Base-by-base conservation (phyloP, 257 asterid genomes). In the Ehretia macrophylla region DNA sequence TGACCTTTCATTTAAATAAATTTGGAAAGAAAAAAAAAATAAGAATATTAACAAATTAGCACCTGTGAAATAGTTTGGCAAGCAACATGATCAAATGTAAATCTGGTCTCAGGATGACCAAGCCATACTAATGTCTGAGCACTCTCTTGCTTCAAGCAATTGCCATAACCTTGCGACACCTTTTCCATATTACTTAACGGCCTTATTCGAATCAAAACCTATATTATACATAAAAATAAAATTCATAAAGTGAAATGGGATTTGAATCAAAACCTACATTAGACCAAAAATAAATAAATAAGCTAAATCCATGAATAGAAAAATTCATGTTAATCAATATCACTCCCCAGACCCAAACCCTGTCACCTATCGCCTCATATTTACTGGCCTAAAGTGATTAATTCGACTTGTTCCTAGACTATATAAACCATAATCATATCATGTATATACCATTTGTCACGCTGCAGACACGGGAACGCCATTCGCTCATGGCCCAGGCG, bases 1-100 rank as follows among this genome's bases (percentile, higher is more conserved):
- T 11, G 16, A 10, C 47, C 16, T 2, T 42, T 14, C 16, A 42
- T 42, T 10, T 42, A 42, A 2, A 42, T 4, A 14, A 42, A 42
- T 2, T 42, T 42, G 53, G n/a, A n/a, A n/a, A n/a, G n/a, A 38
- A 44, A 22, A 60, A 60, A 32, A 16, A 5, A 10, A 20, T 16
- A 1, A 59, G 22, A 13, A 32, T 49, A 9, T 16, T 32, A 16
- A 47, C 6, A 1, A 5, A n/a, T 16, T 10, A 55, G 74, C 72
- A 88, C 96, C 96, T 89, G 97, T 49, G 95, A 86, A 55, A 77
- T 76, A 58, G 85, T 73, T 74, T 89, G 88, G 59, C 89, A 81
- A 54, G 94, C 91, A 63, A 86, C 66, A 68, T 89, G 95, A 72
- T 89, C 97, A 68, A 89, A 89, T 49, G 94, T 89, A 60, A 86